Evolutionary conservation across 2,329 filamentous ascomycete species (phyloP).

Genomic region (Sordariomycetes sp.): DNA sequence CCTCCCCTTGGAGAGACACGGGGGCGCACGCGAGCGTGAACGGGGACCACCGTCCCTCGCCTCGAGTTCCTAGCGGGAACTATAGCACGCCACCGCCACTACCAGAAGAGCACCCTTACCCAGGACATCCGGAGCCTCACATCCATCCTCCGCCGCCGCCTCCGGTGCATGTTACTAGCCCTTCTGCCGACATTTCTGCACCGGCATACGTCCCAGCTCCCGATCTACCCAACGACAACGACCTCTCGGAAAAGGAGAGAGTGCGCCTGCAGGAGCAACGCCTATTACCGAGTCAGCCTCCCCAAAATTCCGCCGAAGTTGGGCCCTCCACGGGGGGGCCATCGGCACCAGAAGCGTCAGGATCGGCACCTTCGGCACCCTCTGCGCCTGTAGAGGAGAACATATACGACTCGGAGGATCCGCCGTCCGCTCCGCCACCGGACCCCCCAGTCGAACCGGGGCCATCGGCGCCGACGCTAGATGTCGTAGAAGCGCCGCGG

Average conservation of each 20-base stretch:
- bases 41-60: not conserved
- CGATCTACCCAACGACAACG: slow-evolving; percentile 46
- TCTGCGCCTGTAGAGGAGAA: slow-evolving; percentile 30
- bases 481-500: slow-evolving; percentile 21
- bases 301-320: slow-evolving; percentile 23
- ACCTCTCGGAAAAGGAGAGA: slow-evolving; percentile 71
- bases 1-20: slow-evolving; percentile 8
- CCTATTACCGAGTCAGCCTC: slow-evolving; percentile 70
- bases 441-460: not conserved
- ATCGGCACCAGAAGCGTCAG: slow-evolving; percentile 8
- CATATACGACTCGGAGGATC: slow-evolving; percentile 37
- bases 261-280: slow-evolving; percentile 67
- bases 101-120: not conserved
- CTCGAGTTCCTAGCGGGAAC: not conserved
- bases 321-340: slow-evolving; percentile 23
- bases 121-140: slow-evolving; percentile 4
- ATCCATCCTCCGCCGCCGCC: slow-evolving; percentile 4
- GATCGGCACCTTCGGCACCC: slow-evolving; percentile 9
- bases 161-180: not conserved
- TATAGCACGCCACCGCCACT: not conserved
- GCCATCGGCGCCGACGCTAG: slow-evolving; percentile 34
- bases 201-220: slow-evolving; percentile 49
- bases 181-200: slow-evolving; percentile 17
- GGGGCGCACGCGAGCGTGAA: not conserved
- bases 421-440: slow-evolving; percentile 12